Evolutionary conservation across 306 rosid genomes (phyloP).

Genomic region (Gynostemma pentaphyllum): DNA sequence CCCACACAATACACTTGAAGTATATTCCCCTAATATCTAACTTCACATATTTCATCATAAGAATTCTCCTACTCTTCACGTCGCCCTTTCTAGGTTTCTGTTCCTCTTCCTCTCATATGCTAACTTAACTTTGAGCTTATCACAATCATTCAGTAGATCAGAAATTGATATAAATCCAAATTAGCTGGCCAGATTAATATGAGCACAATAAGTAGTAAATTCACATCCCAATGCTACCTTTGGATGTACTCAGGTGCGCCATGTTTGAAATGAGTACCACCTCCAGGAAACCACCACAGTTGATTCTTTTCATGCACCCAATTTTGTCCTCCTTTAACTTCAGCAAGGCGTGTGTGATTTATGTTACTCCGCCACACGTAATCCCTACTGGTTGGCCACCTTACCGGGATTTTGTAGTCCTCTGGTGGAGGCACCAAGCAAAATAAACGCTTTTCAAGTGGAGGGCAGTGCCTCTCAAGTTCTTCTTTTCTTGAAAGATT

Average conservation of each 20-base stretch:
- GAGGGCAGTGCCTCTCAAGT: constrained; percentile 88
- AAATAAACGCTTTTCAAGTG: constrained; percentile 58
- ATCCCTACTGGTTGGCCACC: constrained; percentile 88
- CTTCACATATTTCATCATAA: too few species aligned
- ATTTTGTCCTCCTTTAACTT: constrained; percentile 96
- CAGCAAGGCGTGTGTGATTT: constrained; percentile 81
- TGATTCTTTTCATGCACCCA: constrained; percentile 82
- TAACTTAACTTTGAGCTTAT: too few species aligned
- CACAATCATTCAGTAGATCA: background rate
- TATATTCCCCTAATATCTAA: too few species aligned
- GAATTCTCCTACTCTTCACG: too few species aligned
- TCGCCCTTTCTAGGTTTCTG: too few species aligned
- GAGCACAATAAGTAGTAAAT: background rate
- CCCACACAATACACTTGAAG: too few species aligned
- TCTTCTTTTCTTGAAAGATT: constrained; percentile 67
- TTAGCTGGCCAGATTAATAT: background rate
- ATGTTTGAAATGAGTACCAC: constrained; percentile 95
- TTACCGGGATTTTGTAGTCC: constrained; percentile 75
- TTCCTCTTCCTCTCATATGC: too few species aligned
- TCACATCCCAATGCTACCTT: constrained; percentile 34
- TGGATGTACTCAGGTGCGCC: constrained; percentile 85
- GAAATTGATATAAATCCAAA: constrained; percentile 2
- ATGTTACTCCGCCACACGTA: constrained; percentile 92
- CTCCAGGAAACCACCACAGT: constrained; percentile 98
- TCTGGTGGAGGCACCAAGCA: constrained; percentile 83